phyloP scores from a whole-genome alignment of 148 eudicot species.

The Nepenthes mirabilis region DNA sequence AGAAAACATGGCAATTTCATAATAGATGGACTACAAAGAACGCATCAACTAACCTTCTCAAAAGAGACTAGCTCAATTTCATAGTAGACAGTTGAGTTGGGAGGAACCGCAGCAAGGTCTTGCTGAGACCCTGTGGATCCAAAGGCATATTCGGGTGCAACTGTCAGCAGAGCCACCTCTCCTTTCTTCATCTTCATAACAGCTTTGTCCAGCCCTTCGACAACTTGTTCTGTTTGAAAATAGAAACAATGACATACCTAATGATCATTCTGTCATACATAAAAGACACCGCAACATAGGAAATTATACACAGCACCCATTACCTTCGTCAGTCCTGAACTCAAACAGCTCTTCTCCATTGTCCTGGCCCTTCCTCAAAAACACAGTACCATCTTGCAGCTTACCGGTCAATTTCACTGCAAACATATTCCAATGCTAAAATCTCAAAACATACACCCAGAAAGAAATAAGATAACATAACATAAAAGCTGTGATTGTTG shows the following conservation, averaged over 20 bases:
- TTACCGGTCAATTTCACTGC: constrained; percentile 72
- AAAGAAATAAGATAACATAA: background rate
- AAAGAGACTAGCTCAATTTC: constrained; percentile 73
- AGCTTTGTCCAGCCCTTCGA: constrained; percentile 71
- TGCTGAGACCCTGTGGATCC: constrained; percentile 55
- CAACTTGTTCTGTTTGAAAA: constrained; percentile 58
- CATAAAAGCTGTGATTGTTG: too few relatives aligned
- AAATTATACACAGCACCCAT: too few relatives aligned
- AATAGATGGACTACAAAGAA: background rate
- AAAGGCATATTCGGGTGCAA: constrained; percentile 65
- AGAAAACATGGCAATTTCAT: background rate
- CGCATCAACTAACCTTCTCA: constrained; percentile 36
- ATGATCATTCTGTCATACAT: background rate
- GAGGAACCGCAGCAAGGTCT: constrained; percentile 59
- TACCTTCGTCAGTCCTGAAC: constrained; percentile 83
- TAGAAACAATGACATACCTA: background rate
- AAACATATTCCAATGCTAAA: too few relatives aligned
- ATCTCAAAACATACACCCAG: background rate
- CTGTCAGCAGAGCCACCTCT: constrained; percentile 44
- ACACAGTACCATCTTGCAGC: constrained; percentile 64
- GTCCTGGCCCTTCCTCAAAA: constrained; percentile 53
- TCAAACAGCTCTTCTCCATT: constrained; percentile 45
- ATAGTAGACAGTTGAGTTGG: constrained; percentile 51
- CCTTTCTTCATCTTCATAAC: constrained; percentile 84
- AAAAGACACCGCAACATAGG: background rate